Percentiles rank a stretch among this genome's conserved stretches.
These are phyloP conservation scores for Penicillium brevicompactum DNA, from an alignment of 2,329 filamentous ascomycete species.

Conservation along the genomic window DNA sequence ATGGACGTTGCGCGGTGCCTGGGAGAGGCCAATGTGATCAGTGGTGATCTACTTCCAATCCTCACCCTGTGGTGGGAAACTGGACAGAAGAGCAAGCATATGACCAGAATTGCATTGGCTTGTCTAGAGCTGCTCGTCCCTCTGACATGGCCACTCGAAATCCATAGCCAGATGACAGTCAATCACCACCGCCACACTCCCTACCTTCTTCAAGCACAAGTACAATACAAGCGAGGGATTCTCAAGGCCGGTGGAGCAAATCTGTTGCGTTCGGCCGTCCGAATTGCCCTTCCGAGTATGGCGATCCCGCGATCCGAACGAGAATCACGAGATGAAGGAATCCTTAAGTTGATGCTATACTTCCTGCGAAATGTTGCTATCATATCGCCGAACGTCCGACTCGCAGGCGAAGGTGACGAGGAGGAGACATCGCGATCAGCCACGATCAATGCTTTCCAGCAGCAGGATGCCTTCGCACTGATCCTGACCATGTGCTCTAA, in stretches of 20 bases:
- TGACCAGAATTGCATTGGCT: conserved; percentile 76
- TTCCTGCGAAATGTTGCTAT: conserved; percentile 86
- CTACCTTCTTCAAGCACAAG: conserved; percentile 82
- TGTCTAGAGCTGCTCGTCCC: conserved; percentile 90
- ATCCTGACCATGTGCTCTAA: conserved; percentile 86
- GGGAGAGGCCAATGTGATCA: conserved; percentile 87
- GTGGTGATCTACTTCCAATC: conserved; percentile 87
- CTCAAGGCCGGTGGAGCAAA: conserved; percentile 78
- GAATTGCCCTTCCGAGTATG: conserved; percentile 83
- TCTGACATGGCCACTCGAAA: conserved; percentile 90
- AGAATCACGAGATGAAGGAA: conserved; percentile 78
- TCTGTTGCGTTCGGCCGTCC: conserved; percentile 78
- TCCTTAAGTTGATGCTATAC: conserved; percentile 87
- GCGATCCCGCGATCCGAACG: conserved; percentile 75
- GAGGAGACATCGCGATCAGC: conserved; percentile 84
- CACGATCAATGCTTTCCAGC: conserved; percentile 84
- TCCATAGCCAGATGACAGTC: conserved; percentile 78
- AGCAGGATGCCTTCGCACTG: conserved; percentile 86
- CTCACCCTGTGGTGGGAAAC: conserved; percentile 78
- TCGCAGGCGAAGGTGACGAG: conserved; percentile 83
- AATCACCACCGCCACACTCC: conserved; percentile 93
- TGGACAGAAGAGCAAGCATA: conserved; percentile 71
- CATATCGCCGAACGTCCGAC: conserved; percentile 72
- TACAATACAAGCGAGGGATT: conserved; percentile 85
- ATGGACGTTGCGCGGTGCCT: conserved; percentile 94